A percentile compares a stretch with the other conserved stretches of the same genome.
Evolutionary conservation across 768 basidiomycete genomes (phyloP).

Genomic region (Candolleomyces eurysporus): DNA sequence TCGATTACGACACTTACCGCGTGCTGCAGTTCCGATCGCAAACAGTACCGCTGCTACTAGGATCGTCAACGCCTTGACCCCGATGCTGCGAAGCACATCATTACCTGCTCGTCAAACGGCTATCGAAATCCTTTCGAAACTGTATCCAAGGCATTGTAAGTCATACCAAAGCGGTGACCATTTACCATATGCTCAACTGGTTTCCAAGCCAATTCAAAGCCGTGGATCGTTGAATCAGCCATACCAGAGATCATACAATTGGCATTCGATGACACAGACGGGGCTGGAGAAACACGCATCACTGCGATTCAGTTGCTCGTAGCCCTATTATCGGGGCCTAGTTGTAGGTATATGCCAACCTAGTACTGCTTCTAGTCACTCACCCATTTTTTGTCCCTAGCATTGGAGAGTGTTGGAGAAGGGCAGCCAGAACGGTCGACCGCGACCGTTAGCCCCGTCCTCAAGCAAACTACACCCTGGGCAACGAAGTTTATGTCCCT

Average conservation of each 20-base stretch:
- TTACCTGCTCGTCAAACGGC: background rate
- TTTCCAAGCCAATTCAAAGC: background rate
- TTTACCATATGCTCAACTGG: too few species aligned
- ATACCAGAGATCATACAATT: background rate
- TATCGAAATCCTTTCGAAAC: background rate
- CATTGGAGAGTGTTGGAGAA: background rate
- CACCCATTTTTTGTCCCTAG: background rate
- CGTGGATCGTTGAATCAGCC: background rate
- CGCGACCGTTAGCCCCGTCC: background rate
- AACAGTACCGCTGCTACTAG: background rate
- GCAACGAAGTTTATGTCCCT: background rate
- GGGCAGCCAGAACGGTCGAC: background rate
- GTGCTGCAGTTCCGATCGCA: background rate
- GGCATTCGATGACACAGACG: background rate
- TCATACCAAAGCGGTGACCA: too few species aligned
- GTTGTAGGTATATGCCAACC: background rate
- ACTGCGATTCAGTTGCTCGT: background rate
- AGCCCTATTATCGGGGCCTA: background rate
- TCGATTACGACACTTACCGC: background rate
- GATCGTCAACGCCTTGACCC: background rate
- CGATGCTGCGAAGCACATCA: background rate
- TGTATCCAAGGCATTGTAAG: background rate
- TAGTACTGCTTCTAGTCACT: background rate
- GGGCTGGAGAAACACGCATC: background rate
- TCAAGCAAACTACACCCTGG: background rate